A percentile compares a stretch with the other conserved stretches of the same genome.
phyloP scores from a whole-genome alignment of 1,284 basidiomycete species.

The Filobasidium uniguttulatum region DNA sequence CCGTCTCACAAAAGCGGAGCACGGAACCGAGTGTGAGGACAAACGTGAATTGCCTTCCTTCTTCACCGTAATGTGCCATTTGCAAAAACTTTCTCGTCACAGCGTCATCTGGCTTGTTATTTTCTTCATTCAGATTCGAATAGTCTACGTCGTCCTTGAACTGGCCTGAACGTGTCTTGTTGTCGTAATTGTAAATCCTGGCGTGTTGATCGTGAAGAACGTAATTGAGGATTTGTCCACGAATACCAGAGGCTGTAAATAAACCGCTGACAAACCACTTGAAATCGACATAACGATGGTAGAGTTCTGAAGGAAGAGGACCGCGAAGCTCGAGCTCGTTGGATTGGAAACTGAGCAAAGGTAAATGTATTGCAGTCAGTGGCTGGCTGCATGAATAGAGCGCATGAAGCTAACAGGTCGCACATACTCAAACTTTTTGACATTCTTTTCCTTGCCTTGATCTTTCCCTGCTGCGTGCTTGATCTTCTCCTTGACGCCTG shows the following conservation, averaged over 20 bases:
- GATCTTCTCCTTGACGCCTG: background rate
- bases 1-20: conserved; percentile 43
- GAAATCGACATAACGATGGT: conserved; percentile 42
- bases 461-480: background rate
- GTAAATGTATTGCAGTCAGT: no score
- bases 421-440: conserved; percentile 10
- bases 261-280: conserved; percentile 39
- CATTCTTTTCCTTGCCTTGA: background rate
- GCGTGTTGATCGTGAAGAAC: conserved; percentile 41
- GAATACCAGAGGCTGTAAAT: conserved; percentile 37
- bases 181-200: conserved; percentile 40
- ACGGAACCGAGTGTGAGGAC: conserved; percentile 42
- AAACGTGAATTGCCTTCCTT: conserved; percentile 41
- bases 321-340: conserved; percentile 42
- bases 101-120: conserved; percentile 18
- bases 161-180: conserved; percentile 35
- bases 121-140: conserved; percentile 13
- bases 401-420: conserved; percentile 14
- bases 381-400: no score
- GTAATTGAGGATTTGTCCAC: conserved; percentile 37
- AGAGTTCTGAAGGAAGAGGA: conserved; percentile 40
- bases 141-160: no score
- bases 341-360: conserved; percentile 37
- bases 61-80: conserved; percentile 39
- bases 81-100: conserved; percentile 40